Conservation (phyloP, 2,329 filamentous ascomycete species). For the Pseudocercospora pini-densiflorae region DNA sequence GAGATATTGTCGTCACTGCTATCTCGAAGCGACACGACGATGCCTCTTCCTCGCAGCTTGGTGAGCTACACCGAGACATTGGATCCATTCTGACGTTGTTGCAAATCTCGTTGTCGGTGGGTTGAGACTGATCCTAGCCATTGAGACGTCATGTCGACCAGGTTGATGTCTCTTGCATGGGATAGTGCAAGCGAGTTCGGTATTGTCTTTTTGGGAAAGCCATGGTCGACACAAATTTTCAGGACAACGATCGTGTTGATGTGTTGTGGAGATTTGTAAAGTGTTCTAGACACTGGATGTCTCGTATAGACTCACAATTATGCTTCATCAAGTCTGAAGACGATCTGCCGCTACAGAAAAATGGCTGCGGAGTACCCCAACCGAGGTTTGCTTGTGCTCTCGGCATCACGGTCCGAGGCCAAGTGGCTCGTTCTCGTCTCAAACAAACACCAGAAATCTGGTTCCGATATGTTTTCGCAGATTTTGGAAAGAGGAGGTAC, state of each 20-base stretch:
- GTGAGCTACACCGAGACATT: neutral
- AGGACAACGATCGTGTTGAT: neutral
- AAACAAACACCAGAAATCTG: neutral
- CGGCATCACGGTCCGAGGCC: neutral
- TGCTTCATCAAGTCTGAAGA: neutral
- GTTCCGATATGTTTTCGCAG: neutral
- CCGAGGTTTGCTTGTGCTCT: neutral
- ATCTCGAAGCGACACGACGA: too few species aligned
- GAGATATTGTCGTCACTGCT: neutral
- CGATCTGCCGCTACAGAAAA: neutral
- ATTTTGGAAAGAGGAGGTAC: neutral
- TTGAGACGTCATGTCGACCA: constrained; percentile 7
- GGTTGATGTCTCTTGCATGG: neutral
- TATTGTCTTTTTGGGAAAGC: neutral
- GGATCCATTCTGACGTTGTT: neutral
- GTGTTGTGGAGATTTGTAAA: neutral
- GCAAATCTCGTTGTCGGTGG: neutral
- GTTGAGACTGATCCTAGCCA: neutral
- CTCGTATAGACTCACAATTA: neutral
- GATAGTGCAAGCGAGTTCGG: neutral
- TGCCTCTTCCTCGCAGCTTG: neutral
- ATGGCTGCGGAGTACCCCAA: neutral
- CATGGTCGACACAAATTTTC: neutral
- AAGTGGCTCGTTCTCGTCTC: neutral
- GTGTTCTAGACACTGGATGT: neutral